Base-by-base conservation (phyloP, 129 eudicot genomes). In the Centaurea solstitialis region DNA sequence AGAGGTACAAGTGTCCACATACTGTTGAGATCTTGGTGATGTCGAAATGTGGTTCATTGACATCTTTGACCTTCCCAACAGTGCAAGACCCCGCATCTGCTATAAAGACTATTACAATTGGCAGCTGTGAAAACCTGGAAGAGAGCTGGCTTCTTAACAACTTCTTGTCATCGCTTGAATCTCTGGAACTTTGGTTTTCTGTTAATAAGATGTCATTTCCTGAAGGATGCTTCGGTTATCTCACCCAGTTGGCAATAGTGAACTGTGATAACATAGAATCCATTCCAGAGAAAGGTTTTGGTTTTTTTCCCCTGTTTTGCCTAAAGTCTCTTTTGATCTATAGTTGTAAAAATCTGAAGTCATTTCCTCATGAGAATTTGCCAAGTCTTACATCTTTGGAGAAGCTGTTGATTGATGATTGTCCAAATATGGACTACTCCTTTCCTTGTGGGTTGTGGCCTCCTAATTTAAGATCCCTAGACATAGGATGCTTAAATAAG, bases 401-500 rank as follows among this genome's bases (percentile, higher is more conserved):
- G 17, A 20, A 53, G 20, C 75, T 68, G 20, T 4, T 2, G 41
- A 23, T 22, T 24, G 5, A 17, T 6, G n/a, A 53, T 4, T 53
- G 64, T 53, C 64, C 64, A 53, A 53, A 9, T 17, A 3, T 53
- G 8, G 64, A 53, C 20, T 13, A 53, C n/a, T 53, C 64, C 64
- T 53, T 53, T 53, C 64, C 73, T 68, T 17, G 73, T 23, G 28
- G 24, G 11, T 80, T 85, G 21, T 45, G 26, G 62, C 91, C 91
- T 67, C 68, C 41, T 13, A 79, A 80, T 43, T 17, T 88, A 15
- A 41, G 35, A 74, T 72, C 10, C 41, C 76, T 85, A 24, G 50
- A 2, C 15, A 53, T 53, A 53, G 64, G 64, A 53, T 17, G 22
- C n/a, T 53, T 53, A 17, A 53, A 53, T 17, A 53, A 53, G 64